Evolutionary conservation across 805 yeast genomes (phyloP).

Genomic region (Suhomyces sp.): DNA sequence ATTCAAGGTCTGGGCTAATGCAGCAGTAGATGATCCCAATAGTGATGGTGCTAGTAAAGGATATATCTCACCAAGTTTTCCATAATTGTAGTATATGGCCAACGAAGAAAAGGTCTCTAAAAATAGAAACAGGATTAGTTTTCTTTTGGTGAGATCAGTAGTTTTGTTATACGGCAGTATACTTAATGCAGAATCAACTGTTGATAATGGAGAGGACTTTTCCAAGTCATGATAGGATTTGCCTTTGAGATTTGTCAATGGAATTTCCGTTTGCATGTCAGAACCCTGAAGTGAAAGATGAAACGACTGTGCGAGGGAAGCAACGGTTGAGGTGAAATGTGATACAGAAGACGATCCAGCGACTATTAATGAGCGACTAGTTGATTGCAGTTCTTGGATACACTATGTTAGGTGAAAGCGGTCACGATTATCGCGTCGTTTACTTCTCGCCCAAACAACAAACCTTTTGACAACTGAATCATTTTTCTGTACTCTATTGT

Average conservation of each 20-base stretch:
- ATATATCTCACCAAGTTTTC: slow-evolving; percentile 14
- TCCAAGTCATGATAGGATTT: slow-evolving; percentile 10
- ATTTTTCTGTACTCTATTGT: neutral
- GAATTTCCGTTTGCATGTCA: slow-evolving; percentile 1
- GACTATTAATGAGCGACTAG: neutral
- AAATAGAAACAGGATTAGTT: slow-evolving; percentile 21
- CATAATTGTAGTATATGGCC: slow-evolving; percentile 30
- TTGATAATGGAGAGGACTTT: slow-evolving; percentile 12
- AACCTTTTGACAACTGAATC: neutral
- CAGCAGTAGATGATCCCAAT: slow-evolving; percentile 39
- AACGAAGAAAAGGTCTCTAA: slow-evolving; percentile 26
- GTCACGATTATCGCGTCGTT: neutral
- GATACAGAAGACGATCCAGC: neutral
- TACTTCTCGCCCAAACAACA: neutral
- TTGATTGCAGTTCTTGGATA: neutral
- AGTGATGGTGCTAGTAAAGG: slow-evolving; percentile 35
- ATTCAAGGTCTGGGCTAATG: slow-evolving; percentile 40
- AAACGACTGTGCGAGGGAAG: neutral
- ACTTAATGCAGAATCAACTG: slow-evolving; percentile 1
- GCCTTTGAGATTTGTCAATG: neutral
- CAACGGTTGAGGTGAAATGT: neutral
- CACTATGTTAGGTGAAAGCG: neutral
- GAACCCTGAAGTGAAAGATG: neutral
- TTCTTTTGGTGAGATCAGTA: slow-evolving; percentile 1
- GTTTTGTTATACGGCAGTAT: neutral